Evolutionary conservation across 352 stramenopile genomes (phyloP).

Genomic region (Phytophthora multivora): DNA sequence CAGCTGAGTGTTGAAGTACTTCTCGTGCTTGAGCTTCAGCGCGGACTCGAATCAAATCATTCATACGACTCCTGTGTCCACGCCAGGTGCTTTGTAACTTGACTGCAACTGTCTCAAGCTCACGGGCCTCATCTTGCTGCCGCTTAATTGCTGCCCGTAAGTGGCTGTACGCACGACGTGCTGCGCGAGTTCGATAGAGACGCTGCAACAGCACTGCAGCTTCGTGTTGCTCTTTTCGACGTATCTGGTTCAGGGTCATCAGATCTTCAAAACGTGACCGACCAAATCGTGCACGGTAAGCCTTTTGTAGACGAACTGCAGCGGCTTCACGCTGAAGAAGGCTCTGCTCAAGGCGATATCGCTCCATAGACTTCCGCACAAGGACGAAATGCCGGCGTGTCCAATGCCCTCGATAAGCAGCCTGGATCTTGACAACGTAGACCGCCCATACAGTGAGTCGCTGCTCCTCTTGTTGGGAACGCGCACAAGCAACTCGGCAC

Average conservation of each 20-base stretch:
- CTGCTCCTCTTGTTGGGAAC: conserved; percentile 35
- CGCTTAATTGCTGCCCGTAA: conserved; percentile 49
- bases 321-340: conserved; percentile 46
- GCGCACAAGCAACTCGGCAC: conserved; percentile 40
- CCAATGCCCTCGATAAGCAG: conserved; percentile 65
- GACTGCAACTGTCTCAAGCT: conserved; percentile 49
- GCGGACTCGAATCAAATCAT: conserved; percentile 38
- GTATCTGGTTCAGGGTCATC: conserved; percentile 67
- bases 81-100: conserved; percentile 75
- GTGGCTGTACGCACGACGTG: conserved; percentile 55
- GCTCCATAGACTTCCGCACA: conserved; percentile 67
- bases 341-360: conserved; percentile 58
- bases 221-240: conserved; percentile 53
- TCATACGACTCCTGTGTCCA: conserved; percentile 43
- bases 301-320: conserved; percentile 51
- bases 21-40: conserved; percentile 41
- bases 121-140: conserved; percentile 41
- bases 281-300: conserved; percentile 65
- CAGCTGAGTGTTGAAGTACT: conserved; percentile 39
- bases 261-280: conserved; percentile 76
- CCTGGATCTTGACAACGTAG: conserved; percentile 59
- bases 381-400: conserved; percentile 52
- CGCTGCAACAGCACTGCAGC: conserved; percentile 62
- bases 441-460: conserved; percentile 43
- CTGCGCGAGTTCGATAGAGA: conserved; percentile 60